A percentile compares a stretch with the other conserved stretches of the same genome.
Evolutionary conservation across 73 alveolate genomes (phyloP).

Genomic region (Blepharisma stoltei): DNA sequence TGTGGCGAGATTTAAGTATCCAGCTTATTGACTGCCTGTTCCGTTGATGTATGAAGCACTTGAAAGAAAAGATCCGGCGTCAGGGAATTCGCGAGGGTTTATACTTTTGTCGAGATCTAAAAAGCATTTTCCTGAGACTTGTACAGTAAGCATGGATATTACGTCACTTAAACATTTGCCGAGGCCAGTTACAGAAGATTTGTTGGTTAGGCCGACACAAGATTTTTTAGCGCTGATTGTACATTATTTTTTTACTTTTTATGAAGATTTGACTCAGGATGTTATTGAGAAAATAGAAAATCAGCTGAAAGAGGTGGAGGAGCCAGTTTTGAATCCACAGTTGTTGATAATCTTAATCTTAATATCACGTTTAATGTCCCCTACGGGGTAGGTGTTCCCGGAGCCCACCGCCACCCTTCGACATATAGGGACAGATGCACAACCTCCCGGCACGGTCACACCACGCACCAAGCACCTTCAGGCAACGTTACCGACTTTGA

Average conservation of each 20-base stretch:
- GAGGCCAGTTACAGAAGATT: not conserved
- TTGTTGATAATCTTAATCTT: too few relatives aligned
- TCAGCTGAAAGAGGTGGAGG: too few relatives aligned
- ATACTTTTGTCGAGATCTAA: slow-evolving; percentile 35
- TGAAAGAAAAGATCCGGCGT: slow-evolving; percentile 44
- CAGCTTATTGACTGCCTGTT: slow-evolving; percentile 71
- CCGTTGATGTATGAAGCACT: slow-evolving; percentile 43
- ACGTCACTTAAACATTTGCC: not conserved
- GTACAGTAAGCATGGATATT: slow-evolving; percentile 1
- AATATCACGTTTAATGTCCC: too few relatives aligned
- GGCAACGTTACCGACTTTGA: too few relatives aligned
- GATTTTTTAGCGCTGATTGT: not conserved
- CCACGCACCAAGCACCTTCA: too few relatives aligned
- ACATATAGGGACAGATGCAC: too few relatives aligned
- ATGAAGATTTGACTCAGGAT: not conserved
- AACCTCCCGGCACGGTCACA: too few relatives aligned
- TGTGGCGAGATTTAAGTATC: slow-evolving; percentile 76
- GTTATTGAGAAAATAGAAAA: too few relatives aligned
- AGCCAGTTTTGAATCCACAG: too few relatives aligned
- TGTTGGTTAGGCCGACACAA: not conserved
- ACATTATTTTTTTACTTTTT: not conserved
- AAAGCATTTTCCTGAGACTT: slow-evolving; percentile 15
- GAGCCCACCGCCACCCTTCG: too few relatives aligned
- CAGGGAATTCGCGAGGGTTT: slow-evolving; percentile 67
- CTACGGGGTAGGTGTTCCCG: too few relatives aligned